A percentile compares a stretch with the other conserved stretches of the same genome.
These are phyloP conservation scores for Emmonsiellopsis sp. DNA, from an alignment of 2,329 filamentous ascomycete genomes.

Conservation along the genomic window DNA sequence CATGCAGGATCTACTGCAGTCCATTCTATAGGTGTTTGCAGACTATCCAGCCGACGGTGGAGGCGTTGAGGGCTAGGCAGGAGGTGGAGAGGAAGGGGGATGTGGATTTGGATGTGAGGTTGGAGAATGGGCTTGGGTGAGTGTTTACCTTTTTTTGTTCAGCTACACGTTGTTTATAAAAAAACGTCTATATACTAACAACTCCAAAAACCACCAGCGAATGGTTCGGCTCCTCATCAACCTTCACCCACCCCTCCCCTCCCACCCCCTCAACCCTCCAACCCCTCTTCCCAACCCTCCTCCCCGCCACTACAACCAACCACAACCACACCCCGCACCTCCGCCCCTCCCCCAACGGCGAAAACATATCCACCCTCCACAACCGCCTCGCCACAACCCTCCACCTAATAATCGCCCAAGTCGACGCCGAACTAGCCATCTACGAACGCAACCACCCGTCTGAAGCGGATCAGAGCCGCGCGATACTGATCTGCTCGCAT, in stretches of 20 bases:
- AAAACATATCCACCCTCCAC: conserved; percentile 72
- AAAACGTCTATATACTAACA: too few species aligned
- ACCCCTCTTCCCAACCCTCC: conserved; percentile 49
- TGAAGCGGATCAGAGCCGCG: conserved; percentile 41
- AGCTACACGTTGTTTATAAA: too few species aligned
- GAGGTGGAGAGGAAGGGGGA: conserved; percentile 24
- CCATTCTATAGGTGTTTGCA: conserved; percentile 84
- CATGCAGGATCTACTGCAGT: conserved; percentile 61
- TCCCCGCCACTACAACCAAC: conserved; percentile 36
- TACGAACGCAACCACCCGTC: conserved; percentile 45
- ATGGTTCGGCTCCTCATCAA: conserved; percentile 76
- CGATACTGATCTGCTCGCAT: conserved; percentile 77
- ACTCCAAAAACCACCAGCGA: conserved; percentile 46
- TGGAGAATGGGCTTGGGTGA: conserved; percentile 47
- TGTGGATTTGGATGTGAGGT: conserved; percentile 33
- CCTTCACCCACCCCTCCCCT: conserved; percentile 76
- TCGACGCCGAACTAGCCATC: conserved; percentile 49
- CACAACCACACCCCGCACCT: conserved; percentile 54
- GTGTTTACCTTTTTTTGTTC: too few species aligned
- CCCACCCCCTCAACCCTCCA: conserved; percentile 56
- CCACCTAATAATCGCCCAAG: conserved; percentile 59
- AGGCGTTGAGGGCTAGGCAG: conserved; percentile 25
- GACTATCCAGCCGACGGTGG: conserved; percentile 61
- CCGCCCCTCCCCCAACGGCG: conserved; percentile 62
- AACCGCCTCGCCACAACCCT: conserved; percentile 65